phyloP scores from a whole-genome alignment of 352 stramenopile species.

The Phytophthora capsici region DNA sequence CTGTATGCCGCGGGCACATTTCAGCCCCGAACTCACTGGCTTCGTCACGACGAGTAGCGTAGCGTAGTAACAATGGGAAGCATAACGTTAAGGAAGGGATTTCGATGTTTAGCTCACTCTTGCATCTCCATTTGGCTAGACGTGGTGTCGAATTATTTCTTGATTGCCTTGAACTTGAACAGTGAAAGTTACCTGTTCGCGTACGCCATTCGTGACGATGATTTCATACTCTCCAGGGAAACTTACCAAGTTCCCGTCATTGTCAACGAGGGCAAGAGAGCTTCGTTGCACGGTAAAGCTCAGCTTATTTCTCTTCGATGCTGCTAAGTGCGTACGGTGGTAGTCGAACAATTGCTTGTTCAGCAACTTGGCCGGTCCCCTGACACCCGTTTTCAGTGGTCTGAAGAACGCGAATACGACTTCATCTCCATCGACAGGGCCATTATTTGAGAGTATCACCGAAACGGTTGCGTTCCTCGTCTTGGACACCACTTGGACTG shows the following conservation, averaged over 20 bases:
- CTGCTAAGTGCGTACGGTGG: conserved; percentile 41
- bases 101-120: not conserved
- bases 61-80: not conserved
- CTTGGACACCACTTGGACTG: conserved; percentile 23
- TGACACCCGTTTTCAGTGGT: conserved; percentile 48
- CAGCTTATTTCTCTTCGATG: conserved; percentile 25
- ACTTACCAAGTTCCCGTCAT: conserved; percentile 46
- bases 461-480: conserved; percentile 39
- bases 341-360: conserved; percentile 74
- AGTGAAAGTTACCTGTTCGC: conserved; percentile 49
- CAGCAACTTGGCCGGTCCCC: conserved; percentile 53
- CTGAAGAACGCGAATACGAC: conserved; percentile 72
- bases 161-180: conserved; percentile 44
- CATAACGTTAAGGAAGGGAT: too few species aligned
- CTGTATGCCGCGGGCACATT: conserved; percentile 51
- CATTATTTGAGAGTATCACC: conserved; percentile 53
- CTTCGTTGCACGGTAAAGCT: conserved; percentile 36
- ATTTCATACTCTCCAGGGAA: conserved; percentile 70
- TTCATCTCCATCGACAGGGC: conserved; percentile 50
- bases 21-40: conserved; percentile 15
- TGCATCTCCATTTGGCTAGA: not conserved
- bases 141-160: conserved; percentile 32
- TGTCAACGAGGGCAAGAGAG: conserved; percentile 54
- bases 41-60: conserved; percentile 12
- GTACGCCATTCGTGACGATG: conserved; percentile 59